Conservation (phyloP, 306 rosid species). For the Rubus parviflorus region DNA sequence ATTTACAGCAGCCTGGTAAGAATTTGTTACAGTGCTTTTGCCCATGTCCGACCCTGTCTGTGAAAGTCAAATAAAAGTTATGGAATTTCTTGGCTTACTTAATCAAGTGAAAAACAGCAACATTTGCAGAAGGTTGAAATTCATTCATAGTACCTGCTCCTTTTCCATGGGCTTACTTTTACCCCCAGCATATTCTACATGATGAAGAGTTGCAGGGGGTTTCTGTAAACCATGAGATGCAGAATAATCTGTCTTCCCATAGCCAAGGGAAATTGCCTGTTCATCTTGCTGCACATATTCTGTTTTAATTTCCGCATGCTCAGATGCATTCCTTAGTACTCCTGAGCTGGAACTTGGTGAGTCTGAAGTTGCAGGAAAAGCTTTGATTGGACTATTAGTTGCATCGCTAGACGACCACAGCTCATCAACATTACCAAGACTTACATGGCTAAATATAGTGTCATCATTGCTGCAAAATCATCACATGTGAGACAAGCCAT, state of each 20-base stretch:
- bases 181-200: slow-evolving; percentile 45
- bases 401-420: slow-evolving; percentile 69
- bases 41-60: slow-evolving; percentile 41
- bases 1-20: slow-evolving; percentile 35
- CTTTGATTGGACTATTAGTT: slow-evolving; percentile 42
- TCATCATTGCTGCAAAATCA: slow-evolving; percentile 86
- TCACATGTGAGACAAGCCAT: slow-evolving; percentile 71
- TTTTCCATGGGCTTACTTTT: slow-evolving; percentile 36
- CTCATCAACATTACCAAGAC: slow-evolving; percentile 61
- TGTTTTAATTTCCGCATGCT: slow-evolving; percentile 49
- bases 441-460: slow-evolving; percentile 61
- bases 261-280: slow-evolving; percentile 37
- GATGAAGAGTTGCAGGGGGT: slow-evolving; percentile 32
- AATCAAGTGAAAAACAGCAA: slow-evolving; percentile 14
- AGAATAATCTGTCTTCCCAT: slow-evolving; percentile 39
- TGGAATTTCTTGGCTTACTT: neutral
- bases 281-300: slow-evolving; percentile 47
- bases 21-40: slow-evolving; percentile 27
- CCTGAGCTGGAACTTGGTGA: slow-evolving; percentile 35
- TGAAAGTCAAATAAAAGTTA: slow-evolving; percentile 22
- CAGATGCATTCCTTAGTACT: slow-evolving; percentile 36
- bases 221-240: slow-evolving; percentile 44
- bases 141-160: slow-evolving; percentile 53
- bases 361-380: slow-evolving; percentile 40
- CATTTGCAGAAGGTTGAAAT: slow-evolving; percentile 3